phyloP scores from a whole-genome alignment of 345 rosid species.

The Moricandia moricandioides region DNA sequence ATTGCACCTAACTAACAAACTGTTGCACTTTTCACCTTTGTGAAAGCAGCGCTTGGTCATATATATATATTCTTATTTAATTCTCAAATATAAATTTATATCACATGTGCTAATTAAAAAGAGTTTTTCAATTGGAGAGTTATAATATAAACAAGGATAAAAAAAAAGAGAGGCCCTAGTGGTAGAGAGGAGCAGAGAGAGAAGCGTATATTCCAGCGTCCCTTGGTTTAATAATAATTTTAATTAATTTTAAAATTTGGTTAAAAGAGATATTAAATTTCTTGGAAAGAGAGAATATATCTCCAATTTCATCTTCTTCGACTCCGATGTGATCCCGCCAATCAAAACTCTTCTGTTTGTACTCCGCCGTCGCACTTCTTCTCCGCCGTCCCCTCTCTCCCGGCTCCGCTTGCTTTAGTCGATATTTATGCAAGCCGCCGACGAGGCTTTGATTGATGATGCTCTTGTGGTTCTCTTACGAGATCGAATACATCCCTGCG shows the following conservation, averaged over 20 bases:
- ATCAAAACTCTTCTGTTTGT: constrained; percentile 23
- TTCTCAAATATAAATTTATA: too few species aligned
- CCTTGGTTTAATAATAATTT: not conserved
- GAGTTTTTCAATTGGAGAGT: too few species aligned
- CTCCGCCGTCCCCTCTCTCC: not conserved
- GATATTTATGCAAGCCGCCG: constrained; percentile 33
- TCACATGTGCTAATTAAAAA: not conserved
- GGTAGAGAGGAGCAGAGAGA: too few species aligned
- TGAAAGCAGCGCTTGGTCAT: too few species aligned
- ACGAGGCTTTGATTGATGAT: constrained; percentile 34
- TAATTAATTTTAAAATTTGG: not conserved
- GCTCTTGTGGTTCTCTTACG: constrained; percentile 48
- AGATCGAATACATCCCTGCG: constrained; percentile 57
- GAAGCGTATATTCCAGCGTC: not conserved
- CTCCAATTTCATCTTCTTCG: constrained; percentile 6
- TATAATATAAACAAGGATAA: too few species aligned
- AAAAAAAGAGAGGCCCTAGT: too few species aligned
- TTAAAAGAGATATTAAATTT: not conserved
- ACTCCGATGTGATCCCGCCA: constrained; percentile 39
- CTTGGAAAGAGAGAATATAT: not conserved
- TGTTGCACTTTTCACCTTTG: not conserved
- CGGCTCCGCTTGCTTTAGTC: not conserved
- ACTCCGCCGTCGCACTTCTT: constrained; percentile 25
- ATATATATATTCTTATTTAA: not conserved
- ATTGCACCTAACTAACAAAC: not conserved